Evolutionary conservation across 345 rosid species (phyloP), one percentile per base, ranked within the genome.

Genomic region (Kandelia obovata): DNA sequence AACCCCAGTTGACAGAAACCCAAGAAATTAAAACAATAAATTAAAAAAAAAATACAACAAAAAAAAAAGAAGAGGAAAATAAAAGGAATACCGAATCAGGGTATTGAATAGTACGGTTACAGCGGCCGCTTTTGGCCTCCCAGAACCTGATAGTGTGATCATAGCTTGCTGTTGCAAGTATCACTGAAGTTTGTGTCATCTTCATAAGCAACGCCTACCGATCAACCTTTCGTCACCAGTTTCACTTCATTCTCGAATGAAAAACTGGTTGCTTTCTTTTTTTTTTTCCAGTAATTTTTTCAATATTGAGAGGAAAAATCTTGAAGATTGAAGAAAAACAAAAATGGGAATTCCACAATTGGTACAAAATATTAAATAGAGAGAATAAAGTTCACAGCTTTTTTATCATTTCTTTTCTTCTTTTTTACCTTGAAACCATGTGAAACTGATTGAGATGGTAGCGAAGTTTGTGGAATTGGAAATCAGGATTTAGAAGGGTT

Each of bases 41-140:
- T 7, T 5, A 4, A 27, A 9, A 26, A 9, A 26, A 28, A 19
- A 5, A 25, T 2, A 15, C 1, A 56, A 51, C 2, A 67, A 53
- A n/a, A 32, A 17, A 62, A 35, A 6, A 25, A 52, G 6, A 20
- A 19, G 9, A 34, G 55, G 61, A 27, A 60, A 58, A 72, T 80
- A 0, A 27, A 25, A 58, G 53, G 20, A 59, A 31, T 71, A 93
- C 99, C 70, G 96, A 85, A 69, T 92, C 97, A 13, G 96, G 96
- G 83, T 88, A 90, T 67, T 90, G 99, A 69, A 90, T 88, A 20
- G 96, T 90, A 26, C 94, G 92, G 78, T 92, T 90, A 80, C 98
- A 95, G 25, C 96, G 93, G 37, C 96, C 96, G 51, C 96, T 90
- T 71, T 90, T 89, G 15, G 98, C 98, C 81, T 95, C 98, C 97